Percentiles rank a stretch among this genome's conserved stretches.
These are phyloP conservation scores for Umbelopsis sp. DNA, from an alignment of 192 early-diverging fungal genomes.

Conservation along the genomic window DNA sequence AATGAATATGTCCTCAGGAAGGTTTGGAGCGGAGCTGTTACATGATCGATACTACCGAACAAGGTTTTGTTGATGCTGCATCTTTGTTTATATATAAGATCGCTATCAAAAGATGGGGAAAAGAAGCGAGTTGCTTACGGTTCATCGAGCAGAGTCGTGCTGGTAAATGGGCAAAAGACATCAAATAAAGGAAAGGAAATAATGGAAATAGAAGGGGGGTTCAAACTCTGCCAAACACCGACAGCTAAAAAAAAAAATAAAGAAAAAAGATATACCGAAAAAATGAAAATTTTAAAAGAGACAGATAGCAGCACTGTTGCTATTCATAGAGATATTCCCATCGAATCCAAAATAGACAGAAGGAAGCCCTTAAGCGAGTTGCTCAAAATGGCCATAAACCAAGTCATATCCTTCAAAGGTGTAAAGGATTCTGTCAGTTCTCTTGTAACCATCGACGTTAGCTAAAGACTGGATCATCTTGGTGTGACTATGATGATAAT, in stretches of 20 bases:
- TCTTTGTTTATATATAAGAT: slow-evolving; percentile 21
- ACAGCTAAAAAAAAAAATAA: slow-evolving; percentile 15
- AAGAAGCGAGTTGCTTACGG: slow-evolving; percentile 17
- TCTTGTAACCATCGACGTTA: slow-evolving; percentile 61
- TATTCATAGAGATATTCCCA: neutral
- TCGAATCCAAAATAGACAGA: neutral
- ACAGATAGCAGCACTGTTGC: neutral
- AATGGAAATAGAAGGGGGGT: slow-evolving; percentile 27
- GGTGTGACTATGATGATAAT: slow-evolving; percentile 23
- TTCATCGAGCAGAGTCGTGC: slow-evolving; percentile 13
- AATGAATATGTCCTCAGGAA: too few relatives aligned
- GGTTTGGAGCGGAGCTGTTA: too few relatives aligned
- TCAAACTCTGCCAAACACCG: slow-evolving; percentile 11
- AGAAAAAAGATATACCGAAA: slow-evolving; percentile 20
- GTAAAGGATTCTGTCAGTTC: slow-evolving; percentile 73
- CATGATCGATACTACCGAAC: too few relatives aligned
- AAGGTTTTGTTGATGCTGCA: neutral
- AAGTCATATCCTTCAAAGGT: slow-evolving; percentile 83
- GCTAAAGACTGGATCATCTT: slow-evolving; percentile 48
- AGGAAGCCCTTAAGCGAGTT: slow-evolving; percentile 6
- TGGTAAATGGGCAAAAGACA: neutral
- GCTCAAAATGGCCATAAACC: slow-evolving; percentile 73
- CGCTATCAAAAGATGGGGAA: slow-evolving; percentile 18
- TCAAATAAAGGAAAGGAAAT: slow-evolving; percentile 12
- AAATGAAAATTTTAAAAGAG: slow-evolving; percentile 21